Percentiles rank a stretch among this genome's conserved stretches.
These are phyloP conservation scores for Viola pubescens DNA, from an alignment of 441 rosid genomes.

Conservation along the genomic window DNA sequence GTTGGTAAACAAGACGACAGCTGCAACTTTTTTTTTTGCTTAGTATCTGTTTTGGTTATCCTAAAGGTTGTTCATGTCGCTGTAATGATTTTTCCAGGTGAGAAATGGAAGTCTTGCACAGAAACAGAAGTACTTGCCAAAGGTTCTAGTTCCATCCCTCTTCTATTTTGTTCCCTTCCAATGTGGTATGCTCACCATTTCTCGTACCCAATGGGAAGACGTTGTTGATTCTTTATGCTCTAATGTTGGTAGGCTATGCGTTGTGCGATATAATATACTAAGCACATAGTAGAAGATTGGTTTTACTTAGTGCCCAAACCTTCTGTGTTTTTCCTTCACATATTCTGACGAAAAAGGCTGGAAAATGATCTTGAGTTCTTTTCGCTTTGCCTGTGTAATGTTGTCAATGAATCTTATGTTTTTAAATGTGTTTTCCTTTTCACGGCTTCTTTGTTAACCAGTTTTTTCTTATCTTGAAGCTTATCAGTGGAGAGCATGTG, in stretches of 20 bases:
- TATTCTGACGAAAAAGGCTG: neutral
- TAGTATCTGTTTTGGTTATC: no score
- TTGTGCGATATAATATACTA: no score
- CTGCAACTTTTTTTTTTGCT: neutral
- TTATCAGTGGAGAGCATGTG: conserved; percentile 89
- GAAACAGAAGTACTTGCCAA: conserved; percentile 80
- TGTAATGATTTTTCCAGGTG: conserved; percentile 37
- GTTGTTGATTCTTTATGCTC: neutral
- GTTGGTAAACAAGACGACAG: conserved; percentile 42
- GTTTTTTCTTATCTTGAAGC: conserved; percentile 46
- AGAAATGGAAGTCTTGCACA: conserved; percentile 77
- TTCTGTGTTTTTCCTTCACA: neutral
- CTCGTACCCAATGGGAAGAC: neutral
- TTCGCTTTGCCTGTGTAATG: neutral
- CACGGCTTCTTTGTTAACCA: conserved; percentile 21
- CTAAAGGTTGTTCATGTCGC: neutral
- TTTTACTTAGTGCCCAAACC: neutral
- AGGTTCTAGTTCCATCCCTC: conserved; percentile 37
- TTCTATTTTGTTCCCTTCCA: neutral
- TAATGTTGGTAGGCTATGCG: no score
- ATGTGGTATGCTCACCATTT: neutral
- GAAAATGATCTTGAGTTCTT: neutral
- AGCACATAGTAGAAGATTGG: no score
- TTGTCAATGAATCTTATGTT: conserved; percentile 8
- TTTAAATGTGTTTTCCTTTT: conserved; percentile 5